Percentiles rank a stretch among this genome's conserved stretches.
These are phyloP conservation scores for Schizochytrium sp. DNA, from an alignment of 108 stramenopile genomes.

Conservation along the genomic window DNA sequence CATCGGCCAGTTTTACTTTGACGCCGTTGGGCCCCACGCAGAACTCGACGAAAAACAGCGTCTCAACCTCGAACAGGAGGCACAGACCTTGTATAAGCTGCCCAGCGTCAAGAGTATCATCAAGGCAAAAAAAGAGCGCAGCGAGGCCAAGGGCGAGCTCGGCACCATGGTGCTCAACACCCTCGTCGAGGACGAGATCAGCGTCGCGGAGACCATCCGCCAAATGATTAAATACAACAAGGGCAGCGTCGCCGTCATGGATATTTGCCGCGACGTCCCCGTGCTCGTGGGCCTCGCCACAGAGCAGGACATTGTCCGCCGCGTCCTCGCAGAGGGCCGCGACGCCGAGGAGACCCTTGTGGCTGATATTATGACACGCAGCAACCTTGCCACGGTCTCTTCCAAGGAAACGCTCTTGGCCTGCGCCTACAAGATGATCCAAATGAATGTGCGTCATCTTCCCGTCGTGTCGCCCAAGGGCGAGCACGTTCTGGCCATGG, in stretches of 20 bases:
- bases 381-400: neutral
- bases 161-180: conserved; percentile 18
- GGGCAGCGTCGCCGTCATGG: conserved; percentile 5
- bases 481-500: neutral
- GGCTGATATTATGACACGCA: neutral
- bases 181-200: neutral
- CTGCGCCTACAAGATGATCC: conserved; percentile 9
- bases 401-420: conserved; percentile 8
- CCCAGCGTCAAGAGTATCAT: conserved; percentile 5
- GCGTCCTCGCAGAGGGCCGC: neutral
- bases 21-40: neutral
- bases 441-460: neutral
- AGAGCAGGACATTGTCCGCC: conserved; percentile 14
- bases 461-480: conserved; percentile 10
- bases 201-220: neutral
- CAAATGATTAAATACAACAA: conserved; percentile 2
- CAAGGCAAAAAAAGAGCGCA: neutral
- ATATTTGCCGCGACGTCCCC: neutral
- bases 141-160: neutral
- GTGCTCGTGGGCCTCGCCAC: conserved; percentile 9
- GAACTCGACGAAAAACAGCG: neutral
- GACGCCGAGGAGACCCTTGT: neutral
- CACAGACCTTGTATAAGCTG: neutral
- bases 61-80: neutral
- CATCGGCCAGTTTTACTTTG: conserved; percentile 1